Evolutionary conservation across 495 filamentous ascomycete species (phyloP), one percentile per base, ranked within the genome.

Genomic region (Trichoderma parareesei): DNA sequence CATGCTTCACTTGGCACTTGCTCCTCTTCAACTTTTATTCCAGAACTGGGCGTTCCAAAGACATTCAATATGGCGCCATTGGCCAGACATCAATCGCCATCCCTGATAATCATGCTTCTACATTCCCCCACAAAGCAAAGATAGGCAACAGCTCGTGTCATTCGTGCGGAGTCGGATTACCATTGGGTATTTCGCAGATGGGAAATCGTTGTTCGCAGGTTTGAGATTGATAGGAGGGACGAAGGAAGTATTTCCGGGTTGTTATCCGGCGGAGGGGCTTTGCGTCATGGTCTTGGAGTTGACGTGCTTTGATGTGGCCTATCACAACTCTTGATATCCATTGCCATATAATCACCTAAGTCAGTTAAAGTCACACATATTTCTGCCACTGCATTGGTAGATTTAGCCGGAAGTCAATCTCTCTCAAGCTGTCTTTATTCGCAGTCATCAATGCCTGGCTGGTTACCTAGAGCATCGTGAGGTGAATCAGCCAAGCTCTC

Each of bases 281-380:
- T 38, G 53, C 53, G 53, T 57, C 53, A 57, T 57, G 53, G 33
- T 4, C 53, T 20, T 57, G 53, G 11, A 16, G 53, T 57, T 57
- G 53, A 57, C 53, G 53, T 57, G 53, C 53, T 57, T 37, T 5
- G 10, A 7, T 9, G 11, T 14, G 53, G 11, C 53, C 53, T 57
- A 57, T 57, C 53, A 57, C 37, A 37, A 10, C 9, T 57, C 53
- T 57, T 6, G 37, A 16, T 57, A 37, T 57, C 27, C 35, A 27
- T 27, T 27, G 27, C 4, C 53, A 35, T 35, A 37, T 57, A 20
- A 57, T 8, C 53, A 27, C 53, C 53, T 9, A 20, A 35, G 35
- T 10, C 53, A 27, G 53, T 37, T 57, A 57, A 57, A 37, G 5
- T 33, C 53, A 57, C 53, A 57, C 37, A 57, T 57, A 10, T 35